Evolutionary conservation across 225 moss, liverwort and hornwort genomes (phyloP), one percentile per base, ranked within the genome.

Genomic region (Marchantia polymorpha): DNA sequence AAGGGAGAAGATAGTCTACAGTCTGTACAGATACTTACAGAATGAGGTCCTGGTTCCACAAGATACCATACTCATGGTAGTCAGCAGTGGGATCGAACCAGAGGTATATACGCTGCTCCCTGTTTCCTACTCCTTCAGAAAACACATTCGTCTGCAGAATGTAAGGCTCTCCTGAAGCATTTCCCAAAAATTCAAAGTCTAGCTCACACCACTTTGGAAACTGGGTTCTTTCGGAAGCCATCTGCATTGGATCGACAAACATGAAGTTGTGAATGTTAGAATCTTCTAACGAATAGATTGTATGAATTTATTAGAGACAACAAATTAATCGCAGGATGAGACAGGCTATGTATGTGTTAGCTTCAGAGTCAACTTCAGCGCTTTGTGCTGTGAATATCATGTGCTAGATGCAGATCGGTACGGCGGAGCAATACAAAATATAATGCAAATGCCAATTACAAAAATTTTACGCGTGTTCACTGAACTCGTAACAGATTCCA

Each of bases 51-150:
- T 86, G 84, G n/a, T n/a, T n/a, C n/a, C n/a, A n/a, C n/a, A n/a
- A n/a, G n/a, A n/a, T n/a, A n/a, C n/a, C n/a, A n/a, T 92, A 90
- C 7, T 81, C 78, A 68, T 92, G 92, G 63, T 86, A 89, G 30
- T 87, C 84, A 27, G 78, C 52, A 48, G 86, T 51, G 12, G 89
- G 91, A 81, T 91, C 84, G 73, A 89, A 91, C 91, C 91, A 89
- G 2, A 88, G 84, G 12, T 72, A 17, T 22, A 85, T 73, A 50
- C 89, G 87, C 73, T 91, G 85, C 77, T 89, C 91, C 1, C 89
- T 73, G 12, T 73, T 52, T 64, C 80, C 73, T 3, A 17, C 31
- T 49, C 80, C 80, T 19, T 81, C 63, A 7, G 80, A 50, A 27
- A 81, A 73, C 6, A 74, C 80, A 26, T 81, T 81, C 13, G 80